phyloP scores from a whole-genome alignment of 352 stramenopile genomes.

The Phytophthora pluvialis region DNA sequence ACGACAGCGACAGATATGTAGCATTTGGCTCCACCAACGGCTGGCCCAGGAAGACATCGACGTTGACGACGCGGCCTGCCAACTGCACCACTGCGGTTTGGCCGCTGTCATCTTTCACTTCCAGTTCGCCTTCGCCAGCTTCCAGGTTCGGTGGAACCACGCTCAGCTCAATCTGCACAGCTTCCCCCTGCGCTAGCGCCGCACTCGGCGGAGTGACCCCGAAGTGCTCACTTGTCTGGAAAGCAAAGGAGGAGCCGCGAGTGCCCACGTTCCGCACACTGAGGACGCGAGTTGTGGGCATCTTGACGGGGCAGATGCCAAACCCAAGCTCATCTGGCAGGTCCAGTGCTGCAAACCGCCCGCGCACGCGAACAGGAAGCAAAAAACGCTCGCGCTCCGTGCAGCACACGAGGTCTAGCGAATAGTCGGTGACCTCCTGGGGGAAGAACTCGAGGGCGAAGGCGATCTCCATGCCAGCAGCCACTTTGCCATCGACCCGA shows the following conservation, averaged over 20 bases:
- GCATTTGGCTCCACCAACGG: slow-evolving; percentile 84
- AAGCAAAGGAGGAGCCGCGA: slow-evolving; percentile 76
- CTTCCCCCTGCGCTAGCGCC: slow-evolving; percentile 65
- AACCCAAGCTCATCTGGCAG: slow-evolving; percentile 92
- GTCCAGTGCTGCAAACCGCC: slow-evolving; percentile 84
- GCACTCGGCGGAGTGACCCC: slow-evolving; percentile 65
- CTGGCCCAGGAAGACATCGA: slow-evolving; percentile 92
- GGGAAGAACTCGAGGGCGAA: slow-evolving; percentile 93
- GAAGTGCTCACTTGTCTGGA: slow-evolving; percentile 69
- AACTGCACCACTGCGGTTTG: slow-evolving; percentile 78
- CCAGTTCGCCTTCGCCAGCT: slow-evolving; percentile 72
- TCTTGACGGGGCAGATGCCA: slow-evolving; percentile 88
- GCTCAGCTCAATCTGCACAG: slow-evolving; percentile 83
- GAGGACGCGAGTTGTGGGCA: slow-evolving; percentile 76
- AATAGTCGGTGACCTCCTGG: slow-evolving; percentile 90
- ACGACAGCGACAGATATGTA: slow-evolving; percentile 93
- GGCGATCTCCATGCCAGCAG: slow-evolving; percentile 93
- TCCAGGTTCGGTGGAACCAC: slow-evolving; percentile 47
- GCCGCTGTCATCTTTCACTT: slow-evolving; percentile 86
- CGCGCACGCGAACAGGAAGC: slow-evolving; percentile 88
- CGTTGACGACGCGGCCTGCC: slow-evolving; percentile 73
- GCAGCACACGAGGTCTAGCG: slow-evolving; percentile 91
- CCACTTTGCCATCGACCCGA: slow-evolving; percentile 81
- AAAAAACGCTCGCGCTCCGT: slow-evolving; percentile 96
- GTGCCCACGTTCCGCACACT: slow-evolving; percentile 92